Evolutionary conservation across 2,329 filamentous ascomycete species (phyloP).

Genomic region (Fusarium tricinctum): DNA sequence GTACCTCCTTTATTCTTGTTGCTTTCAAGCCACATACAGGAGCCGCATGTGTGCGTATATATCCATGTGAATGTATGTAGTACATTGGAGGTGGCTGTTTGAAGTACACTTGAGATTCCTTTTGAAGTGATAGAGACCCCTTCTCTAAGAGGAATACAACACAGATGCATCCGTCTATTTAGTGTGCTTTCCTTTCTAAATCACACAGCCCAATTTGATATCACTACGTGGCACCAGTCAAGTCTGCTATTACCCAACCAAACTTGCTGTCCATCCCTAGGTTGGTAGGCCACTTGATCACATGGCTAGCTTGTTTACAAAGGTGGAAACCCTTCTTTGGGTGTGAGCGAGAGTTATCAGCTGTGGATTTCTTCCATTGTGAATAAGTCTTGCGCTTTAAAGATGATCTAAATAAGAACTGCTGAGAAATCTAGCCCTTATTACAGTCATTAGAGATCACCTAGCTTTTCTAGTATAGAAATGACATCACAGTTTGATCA

Average conservation of each 20-base stretch:
- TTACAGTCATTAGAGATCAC: background rate
- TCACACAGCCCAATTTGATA: background rate
- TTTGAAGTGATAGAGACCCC: background rate
- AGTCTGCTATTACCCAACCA: background rate
- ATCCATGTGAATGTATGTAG: too few species aligned
- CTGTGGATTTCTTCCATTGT: background rate
- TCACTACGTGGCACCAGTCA: slow-evolving; percentile 32
- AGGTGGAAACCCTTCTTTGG: background rate
- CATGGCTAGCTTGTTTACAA: background rate
- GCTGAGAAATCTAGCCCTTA: background rate
- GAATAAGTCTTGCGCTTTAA: background rate
- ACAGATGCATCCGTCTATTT: background rate
- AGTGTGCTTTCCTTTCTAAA: too few species aligned
- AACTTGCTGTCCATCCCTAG: too few species aligned
- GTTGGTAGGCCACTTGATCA: background rate
- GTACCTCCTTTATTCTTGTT: slow-evolving; percentile 1
- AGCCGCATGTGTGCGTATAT: background rate
- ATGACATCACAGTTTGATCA: slow-evolving; percentile 39
- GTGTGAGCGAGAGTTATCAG: background rate
- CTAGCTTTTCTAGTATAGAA: background rate
- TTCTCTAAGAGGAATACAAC: background rate
- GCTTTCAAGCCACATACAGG: slow-evolving; percentile 12
- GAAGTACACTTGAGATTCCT: background rate
- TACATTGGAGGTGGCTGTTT: background rate
- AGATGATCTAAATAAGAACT: background rate